A percentile compares a stretch with the other conserved stretches of the same genome.
These are phyloP conservation scores for Phylloporus sp. DNA, from an alignment of 768 basidiomycete species.

Conservation along the genomic window DNA sequence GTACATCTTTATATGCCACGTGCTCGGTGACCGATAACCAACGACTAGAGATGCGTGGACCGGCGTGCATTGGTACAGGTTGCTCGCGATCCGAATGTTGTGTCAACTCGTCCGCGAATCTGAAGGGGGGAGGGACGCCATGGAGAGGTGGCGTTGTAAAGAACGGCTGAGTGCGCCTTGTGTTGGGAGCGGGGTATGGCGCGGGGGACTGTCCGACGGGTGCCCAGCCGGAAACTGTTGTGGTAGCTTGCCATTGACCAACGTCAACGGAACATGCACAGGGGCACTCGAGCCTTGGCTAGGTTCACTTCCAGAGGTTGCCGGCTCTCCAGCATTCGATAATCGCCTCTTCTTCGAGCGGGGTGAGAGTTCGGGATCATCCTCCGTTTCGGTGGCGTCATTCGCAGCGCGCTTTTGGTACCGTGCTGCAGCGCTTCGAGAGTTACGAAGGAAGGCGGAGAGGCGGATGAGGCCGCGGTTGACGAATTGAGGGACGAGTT, in stretches of 20 bases:
- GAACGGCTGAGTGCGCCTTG: slow-evolving; percentile 18
- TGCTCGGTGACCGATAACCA: neutral
- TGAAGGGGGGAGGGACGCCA: slow-evolving; percentile 20
- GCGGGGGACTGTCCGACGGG: slow-evolving; percentile 5
- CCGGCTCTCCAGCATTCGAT: slow-evolving; percentile 1
- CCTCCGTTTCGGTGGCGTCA: slow-evolving; percentile 7
- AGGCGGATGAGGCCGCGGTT: slow-evolving; percentile 20
- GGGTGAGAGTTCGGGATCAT: slow-evolving; percentile 13
- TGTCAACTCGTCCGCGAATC: slow-evolving; percentile 23
- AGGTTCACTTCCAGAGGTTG: slow-evolving; percentile 2
- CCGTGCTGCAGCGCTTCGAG: neutral
- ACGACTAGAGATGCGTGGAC: neutral
- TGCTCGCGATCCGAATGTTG: slow-evolving; percentile 15
- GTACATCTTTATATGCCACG: slow-evolving; percentile 1
- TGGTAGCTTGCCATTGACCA: slow-evolving; percentile 29
- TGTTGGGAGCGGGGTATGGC: neutral
- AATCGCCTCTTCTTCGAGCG: slow-evolving; percentile 26
- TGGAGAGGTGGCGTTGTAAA: slow-evolving; percentile 25
- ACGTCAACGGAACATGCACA: slow-evolving; percentile 11
- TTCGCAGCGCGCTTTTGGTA: slow-evolving; percentile 24
- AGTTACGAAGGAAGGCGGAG: slow-evolving; percentile 11
- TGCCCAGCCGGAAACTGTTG: slow-evolving; percentile 28
- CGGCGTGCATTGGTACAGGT: neutral
- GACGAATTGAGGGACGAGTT: slow-evolving; percentile 23
- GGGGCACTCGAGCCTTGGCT: slow-evolving; percentile 2